A percentile compares a stretch with the other conserved stretches of the same genome.
phyloP scores from a whole-genome alignment of 495 filamentous ascomycete genomes.

The Penicillium paxilli region DNA sequence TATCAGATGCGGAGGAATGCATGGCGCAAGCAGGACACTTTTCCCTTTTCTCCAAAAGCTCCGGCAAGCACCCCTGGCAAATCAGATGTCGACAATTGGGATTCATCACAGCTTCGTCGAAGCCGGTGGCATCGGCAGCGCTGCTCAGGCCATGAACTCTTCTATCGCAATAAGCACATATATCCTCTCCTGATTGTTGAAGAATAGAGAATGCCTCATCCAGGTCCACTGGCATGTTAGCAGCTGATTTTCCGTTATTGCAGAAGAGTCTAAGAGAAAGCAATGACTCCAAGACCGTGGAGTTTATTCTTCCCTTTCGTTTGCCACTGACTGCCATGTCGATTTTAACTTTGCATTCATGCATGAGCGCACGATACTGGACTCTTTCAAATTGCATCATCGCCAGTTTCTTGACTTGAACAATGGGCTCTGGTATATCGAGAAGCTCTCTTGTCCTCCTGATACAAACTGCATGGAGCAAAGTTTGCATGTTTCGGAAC shows the following conservation, averaged over 20 bases:
- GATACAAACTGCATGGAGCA: background rate
- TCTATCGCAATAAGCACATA: background rate
- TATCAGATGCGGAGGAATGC: background rate
- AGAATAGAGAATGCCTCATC: constrained; percentile 2
- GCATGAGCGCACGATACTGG: background rate
- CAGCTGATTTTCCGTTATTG: background rate
- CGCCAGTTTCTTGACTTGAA: background rate
- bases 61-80: background rate
- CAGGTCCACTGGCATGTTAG: background rate
- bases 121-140: background rate
- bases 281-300: background rate
- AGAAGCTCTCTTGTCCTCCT: background rate
- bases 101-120: background rate
- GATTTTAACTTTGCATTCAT: background rate
- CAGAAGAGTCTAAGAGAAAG: background rate
- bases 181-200: background rate
- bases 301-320: background rate
- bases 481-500: background rate
- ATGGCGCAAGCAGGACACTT: background rate
- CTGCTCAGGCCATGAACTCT: background rate
- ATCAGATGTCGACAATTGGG: background rate
- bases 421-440: background rate
- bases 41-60: background rate
- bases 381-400: background rate
- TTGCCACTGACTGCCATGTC: constrained; percentile 2